Evolutionary conservation across 495 filamentous ascomycete genomes (phyloP), one percentile per base, ranked within the genome.

Genomic region (Margaritispora aquatica): DNA sequence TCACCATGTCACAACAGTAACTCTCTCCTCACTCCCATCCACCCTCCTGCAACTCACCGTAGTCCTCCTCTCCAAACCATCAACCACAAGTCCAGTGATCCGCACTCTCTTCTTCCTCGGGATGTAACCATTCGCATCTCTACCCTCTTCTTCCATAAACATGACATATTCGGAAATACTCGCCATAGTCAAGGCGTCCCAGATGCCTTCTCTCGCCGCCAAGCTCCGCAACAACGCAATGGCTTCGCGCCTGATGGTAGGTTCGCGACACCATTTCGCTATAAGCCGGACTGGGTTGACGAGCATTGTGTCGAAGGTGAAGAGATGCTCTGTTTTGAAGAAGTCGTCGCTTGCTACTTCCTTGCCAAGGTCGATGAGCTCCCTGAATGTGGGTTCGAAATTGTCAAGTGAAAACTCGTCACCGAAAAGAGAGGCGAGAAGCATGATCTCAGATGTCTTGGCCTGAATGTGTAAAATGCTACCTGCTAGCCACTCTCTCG

Each of bases 111-210:
- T 34, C 3, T 13, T 13, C n/a, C 29, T 10, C 19, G 52, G 52
- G 20, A 54, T 54, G 22, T 20, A 54, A 13, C 52, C 52, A 41
- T 41, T 36, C 29, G 19, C 52, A 36, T 54, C 52, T 31, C 36
- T 54, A 11, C 52, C 52, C 24, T 54, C 52, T 23, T 54, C 52
- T 24, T 54, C 52, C 20, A 31, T 41, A 15, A 19, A 2, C 52
- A 54, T 41, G 2, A 44, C 38, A n/a, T 44, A 51, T 21, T 51
- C 48, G 11, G 21, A 11, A 10, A 51, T 27, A 2, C 48, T 9
- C 48, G 48, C 48, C 48, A 24, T 23, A 24, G 7, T 51, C 20
- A 51, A 51, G 19, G 21, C 8, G n/a, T 51, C 48, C 4, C 17
- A 51, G 20, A 5, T 11, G 4, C 48, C 48, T n/a, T 51, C 48